phyloP scores from a whole-genome alignment of 257 asterid species.

The Capsicum pubescens region DNA sequence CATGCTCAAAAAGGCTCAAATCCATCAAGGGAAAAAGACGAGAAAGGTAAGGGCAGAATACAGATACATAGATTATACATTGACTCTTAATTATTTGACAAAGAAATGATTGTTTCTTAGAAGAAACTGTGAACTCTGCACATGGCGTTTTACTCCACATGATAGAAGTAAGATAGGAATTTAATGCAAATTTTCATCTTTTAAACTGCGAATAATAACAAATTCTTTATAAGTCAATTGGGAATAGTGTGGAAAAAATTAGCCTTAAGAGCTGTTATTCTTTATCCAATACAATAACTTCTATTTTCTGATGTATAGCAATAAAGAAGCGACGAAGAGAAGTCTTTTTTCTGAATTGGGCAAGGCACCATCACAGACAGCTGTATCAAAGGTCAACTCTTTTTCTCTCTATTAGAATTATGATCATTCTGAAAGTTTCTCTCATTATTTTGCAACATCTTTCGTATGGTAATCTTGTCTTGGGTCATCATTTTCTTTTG shows the following conservation, averaged over 20 bases:
- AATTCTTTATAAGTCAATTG: background rate
- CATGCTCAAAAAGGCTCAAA: slow-evolving; percentile 89
- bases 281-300: slow-evolving; percentile 21
- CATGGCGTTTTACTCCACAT: background rate
- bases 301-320: slow-evolving; percentile 44
- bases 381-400: slow-evolving; percentile 56
- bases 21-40: slow-evolving; percentile 79
- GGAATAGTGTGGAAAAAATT: background rate
- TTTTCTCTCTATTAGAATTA: slow-evolving; percentile 3
- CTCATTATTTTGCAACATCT: background rate
- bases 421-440: background rate
- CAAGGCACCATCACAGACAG: slow-evolving; percentile 57
- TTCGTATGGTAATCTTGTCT: background rate
- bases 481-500: background rate
- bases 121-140: background rate
- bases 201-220: background rate
- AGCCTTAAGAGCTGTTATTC: background rate
- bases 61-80: background rate
- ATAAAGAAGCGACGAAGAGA: slow-evolving; percentile 84
- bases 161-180: slow-evolving; percentile 3
- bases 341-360: slow-evolving; percentile 87
- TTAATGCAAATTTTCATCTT: background rate
- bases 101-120: background rate
- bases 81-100: background rate
- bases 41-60: slow-evolving; percentile 61